Conservation (phyloP, 2,329 filamentous ascomycete genomes). For the Penicillium crustosum region DNA sequence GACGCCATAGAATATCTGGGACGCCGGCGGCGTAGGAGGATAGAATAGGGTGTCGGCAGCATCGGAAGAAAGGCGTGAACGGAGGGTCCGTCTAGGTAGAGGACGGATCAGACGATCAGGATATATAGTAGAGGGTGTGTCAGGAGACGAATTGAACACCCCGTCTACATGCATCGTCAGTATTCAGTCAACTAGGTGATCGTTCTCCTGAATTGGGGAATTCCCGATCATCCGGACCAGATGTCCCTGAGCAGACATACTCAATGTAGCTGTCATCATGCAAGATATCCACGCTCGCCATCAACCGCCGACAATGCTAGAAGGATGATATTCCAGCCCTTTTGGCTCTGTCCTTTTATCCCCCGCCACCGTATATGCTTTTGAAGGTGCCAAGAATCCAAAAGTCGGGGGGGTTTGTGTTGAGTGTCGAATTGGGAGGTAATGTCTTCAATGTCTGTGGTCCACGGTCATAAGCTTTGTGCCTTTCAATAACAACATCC, state of each 20-base stretch:
- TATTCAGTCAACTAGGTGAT: slow-evolving; percentile 35
- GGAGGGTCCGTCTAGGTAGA: slow-evolving; percentile 81
- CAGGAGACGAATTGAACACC: slow-evolving; percentile 55
- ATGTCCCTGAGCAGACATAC: slow-evolving; percentile 36
- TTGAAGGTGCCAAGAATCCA: slow-evolving; percentile 11
- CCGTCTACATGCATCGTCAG: slow-evolving; percentile 45
- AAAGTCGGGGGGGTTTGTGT: background rate
- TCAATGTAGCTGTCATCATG: slow-evolving; percentile 47
- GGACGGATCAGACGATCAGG: slow-evolving; percentile 91
- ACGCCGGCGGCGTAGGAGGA: slow-evolving; percentile 68
- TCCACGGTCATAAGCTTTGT: background rate
- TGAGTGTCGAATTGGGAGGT: slow-evolving; percentile 7
- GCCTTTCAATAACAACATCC: background rate
- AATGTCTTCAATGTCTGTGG: slow-evolving; percentile 7
- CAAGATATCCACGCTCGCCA: slow-evolving; percentile 30
- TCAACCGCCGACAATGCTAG: slow-evolving; percentile 29
- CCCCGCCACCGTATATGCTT: slow-evolving; percentile 17
- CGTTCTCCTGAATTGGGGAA: slow-evolving; percentile 6
- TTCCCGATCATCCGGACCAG: slow-evolving; percentile 11
- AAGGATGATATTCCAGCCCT: slow-evolving; percentile 19
- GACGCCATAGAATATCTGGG: slow-evolving; percentile 75
- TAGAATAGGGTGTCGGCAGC: slow-evolving; percentile 79
- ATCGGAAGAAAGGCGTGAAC: slow-evolving; percentile 82
- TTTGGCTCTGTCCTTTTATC: slow-evolving; percentile 19
- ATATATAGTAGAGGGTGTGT: slow-evolving; percentile 77